Conservation (phyloP, 2,329 filamentous ascomycete genomes). For the Trichoderma sp. region DNA sequence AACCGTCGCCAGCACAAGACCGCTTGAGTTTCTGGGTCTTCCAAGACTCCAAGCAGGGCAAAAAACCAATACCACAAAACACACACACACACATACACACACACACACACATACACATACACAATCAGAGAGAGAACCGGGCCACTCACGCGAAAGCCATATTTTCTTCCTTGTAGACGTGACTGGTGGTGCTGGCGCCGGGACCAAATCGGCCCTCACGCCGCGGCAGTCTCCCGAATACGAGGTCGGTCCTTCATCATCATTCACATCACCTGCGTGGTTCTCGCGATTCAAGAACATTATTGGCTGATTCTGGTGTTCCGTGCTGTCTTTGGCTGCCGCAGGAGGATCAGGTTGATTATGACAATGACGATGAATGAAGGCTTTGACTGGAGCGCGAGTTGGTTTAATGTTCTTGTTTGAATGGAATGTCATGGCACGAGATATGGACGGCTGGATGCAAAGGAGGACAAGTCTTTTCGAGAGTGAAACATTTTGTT, state of each 20-base stretch:
- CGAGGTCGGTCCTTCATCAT: constrained; percentile 37
- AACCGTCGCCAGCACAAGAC: constrained; percentile 21
- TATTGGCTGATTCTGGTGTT: constrained; percentile 36
- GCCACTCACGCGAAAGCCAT: constrained; percentile 19
- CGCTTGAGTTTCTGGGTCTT: background rate
- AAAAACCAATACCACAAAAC: too few relatives aligned
- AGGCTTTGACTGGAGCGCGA: background rate
- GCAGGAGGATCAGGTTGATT: constrained; percentile 32
- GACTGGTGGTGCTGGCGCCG: constrained; percentile 18
- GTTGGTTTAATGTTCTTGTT: background rate
- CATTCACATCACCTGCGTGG: constrained; percentile 29
- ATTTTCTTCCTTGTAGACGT: constrained; percentile 19
- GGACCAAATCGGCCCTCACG: constrained; percentile 19
- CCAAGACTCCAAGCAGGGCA: too few relatives aligned
- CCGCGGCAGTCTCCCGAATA: constrained; percentile 29
- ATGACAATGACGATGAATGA: constrained; percentile 30
- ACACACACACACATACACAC: too few relatives aligned
- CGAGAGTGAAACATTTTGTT: background rate
- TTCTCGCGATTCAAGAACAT: constrained; percentile 32
- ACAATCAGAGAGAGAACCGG: constrained; percentile 3
- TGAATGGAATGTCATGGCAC: background rate
- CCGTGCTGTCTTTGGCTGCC: constrained; percentile 12
- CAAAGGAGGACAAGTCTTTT: background rate
- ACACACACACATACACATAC: too few relatives aligned
- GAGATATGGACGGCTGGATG: background rate